Percentiles rank a stretch among this genome's conserved stretches.
phyloP scores from a whole-genome alignment of 2,329 filamentous ascomycete genomes.

The Teratosphaeria pseudoeucalypti region DNA sequence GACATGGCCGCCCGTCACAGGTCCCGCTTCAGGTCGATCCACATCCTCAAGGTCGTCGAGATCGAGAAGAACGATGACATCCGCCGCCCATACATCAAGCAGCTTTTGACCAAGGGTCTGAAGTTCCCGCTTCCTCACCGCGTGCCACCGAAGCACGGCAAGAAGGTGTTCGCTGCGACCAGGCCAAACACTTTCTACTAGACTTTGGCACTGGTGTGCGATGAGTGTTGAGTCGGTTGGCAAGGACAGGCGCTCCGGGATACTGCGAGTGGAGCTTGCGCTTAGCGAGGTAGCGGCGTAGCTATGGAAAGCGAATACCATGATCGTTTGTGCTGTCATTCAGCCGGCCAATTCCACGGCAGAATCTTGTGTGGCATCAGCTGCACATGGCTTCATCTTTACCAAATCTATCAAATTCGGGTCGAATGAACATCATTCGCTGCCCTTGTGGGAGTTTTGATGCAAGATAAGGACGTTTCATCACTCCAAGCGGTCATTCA shows the following conservation, averaged over 20 bases:
- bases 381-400: neutral
- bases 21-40: conserved; percentile 94
- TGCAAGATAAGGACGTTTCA: too few relatives aligned
- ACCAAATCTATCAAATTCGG: neutral
- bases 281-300: neutral
- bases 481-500: too few relatives aligned
- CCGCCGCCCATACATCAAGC: conserved; percentile 99
- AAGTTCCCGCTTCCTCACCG: conserved; percentile 99
- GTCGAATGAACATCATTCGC: neutral
- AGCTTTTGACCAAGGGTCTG: conserved; percentile 89
- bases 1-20: conserved; percentile 99
- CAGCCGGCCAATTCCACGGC: neutral
- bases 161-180: conserved; percentile 87
- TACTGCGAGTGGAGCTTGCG: neutral
- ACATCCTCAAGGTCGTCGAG: conserved; percentile 98
- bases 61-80: conserved; percentile 88
- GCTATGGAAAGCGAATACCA: neutral
- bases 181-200: conserved; percentile 98
- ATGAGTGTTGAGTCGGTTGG: neutral
- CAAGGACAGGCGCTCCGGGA: neutral
- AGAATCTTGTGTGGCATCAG: neutral
- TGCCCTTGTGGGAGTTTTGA: neutral
- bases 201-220: neutral
- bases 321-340: neutral
- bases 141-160: conserved; percentile 67